Evolutionary conservation across 169 alveolate genomes (phyloP).

Genomic region (Babesia gibsoni): DNA sequence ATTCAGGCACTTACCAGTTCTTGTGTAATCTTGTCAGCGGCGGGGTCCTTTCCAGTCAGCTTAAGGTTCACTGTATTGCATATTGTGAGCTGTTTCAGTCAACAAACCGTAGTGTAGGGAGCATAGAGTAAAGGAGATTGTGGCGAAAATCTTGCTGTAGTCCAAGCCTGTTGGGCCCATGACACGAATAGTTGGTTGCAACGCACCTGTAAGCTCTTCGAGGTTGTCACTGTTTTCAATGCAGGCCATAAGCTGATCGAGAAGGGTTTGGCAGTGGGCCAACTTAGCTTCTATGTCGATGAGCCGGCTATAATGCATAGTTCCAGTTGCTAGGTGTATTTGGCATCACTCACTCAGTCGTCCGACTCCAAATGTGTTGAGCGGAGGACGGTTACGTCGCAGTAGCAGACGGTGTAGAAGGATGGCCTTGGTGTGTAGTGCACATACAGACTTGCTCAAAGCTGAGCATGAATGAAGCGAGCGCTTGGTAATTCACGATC

Average conservation of each 20-base stretch:
- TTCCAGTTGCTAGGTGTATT: neutral
- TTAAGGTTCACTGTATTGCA: constrained; percentile 19
- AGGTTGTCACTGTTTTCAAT: neutral
- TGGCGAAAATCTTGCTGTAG: constrained; percentile 46
- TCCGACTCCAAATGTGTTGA: neutral
- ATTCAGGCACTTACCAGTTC: constrained; percentile 32
- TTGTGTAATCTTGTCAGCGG: constrained; percentile 14
- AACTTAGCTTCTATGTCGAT: constrained; percentile 8
- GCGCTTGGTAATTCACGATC: no score
- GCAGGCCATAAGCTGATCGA: constrained; percentile 30
- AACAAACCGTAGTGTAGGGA: constrained; percentile 50
- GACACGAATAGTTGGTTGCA: neutral
- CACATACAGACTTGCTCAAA: no score
- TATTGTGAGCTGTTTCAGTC: neutral
- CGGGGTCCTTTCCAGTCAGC: constrained; percentile 38
- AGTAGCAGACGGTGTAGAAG: no score
- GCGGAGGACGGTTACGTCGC: no score
- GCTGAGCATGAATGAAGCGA: no score
- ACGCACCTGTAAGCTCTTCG: constrained; percentile 35
- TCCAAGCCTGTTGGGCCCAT: constrained; percentile 25
- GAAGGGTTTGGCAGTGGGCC: constrained; percentile 3
- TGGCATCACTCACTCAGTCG: neutral
- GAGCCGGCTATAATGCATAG: constrained; percentile 14
- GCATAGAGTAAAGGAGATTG: constrained; percentile 47
- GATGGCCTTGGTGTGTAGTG: no score